These are phyloP conservation scores for Podospora pseudoanserina DNA, from an alignment of 495 filamentous ascomycete species.

Conservation along the genomic window DNA sequence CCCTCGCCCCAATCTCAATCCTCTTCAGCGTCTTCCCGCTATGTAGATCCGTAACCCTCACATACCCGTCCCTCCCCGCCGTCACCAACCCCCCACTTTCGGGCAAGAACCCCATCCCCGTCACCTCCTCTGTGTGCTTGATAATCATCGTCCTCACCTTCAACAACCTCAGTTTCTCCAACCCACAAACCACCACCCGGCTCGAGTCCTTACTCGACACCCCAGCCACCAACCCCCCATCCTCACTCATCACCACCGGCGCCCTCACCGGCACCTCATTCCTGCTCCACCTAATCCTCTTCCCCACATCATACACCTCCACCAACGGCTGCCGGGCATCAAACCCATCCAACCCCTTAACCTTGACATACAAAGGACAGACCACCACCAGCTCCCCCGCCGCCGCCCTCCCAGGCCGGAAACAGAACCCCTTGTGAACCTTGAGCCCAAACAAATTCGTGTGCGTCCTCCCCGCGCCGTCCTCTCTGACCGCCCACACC, in stretches of 20 bases:
- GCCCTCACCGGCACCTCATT: conserved; percentile 16
- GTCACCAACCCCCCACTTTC: conserved; percentile 22
- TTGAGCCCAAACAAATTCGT: not conserved
- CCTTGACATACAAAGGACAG: conserved; percentile 6
- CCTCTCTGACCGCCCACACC: conserved; percentile 8
- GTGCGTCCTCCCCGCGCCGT: not conserved
- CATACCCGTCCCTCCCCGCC: conserved; percentile 24
- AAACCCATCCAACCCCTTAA: not conserved
- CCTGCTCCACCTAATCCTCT: conserved; percentile 8
- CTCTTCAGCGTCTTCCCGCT: conserved; percentile 25
- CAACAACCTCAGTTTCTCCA: not conserved
- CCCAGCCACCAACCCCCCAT: conserved; percentile 16
- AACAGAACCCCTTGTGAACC: conserved; percentile 2
- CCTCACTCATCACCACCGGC: conserved; percentile 20
- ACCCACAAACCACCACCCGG: conserved; percentile 12
- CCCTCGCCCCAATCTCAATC: conserved; percentile 22
- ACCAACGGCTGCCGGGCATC: not conserved
- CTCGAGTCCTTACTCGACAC: conserved; percentile 14
- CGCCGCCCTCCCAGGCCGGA: not conserved
- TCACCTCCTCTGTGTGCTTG: conserved; percentile 24
- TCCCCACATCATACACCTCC: conserved; percentile 19
- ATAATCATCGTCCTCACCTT: conserved; percentile 7
- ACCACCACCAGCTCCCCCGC: conserved; percentile 6
- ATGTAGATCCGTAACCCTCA: conserved; percentile 23
- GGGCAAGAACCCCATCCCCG: conserved; percentile 24